Conservation (phyloP, 2,329 filamentous ascomycete genomes). For the Zymoseptoria tritici region DNA sequence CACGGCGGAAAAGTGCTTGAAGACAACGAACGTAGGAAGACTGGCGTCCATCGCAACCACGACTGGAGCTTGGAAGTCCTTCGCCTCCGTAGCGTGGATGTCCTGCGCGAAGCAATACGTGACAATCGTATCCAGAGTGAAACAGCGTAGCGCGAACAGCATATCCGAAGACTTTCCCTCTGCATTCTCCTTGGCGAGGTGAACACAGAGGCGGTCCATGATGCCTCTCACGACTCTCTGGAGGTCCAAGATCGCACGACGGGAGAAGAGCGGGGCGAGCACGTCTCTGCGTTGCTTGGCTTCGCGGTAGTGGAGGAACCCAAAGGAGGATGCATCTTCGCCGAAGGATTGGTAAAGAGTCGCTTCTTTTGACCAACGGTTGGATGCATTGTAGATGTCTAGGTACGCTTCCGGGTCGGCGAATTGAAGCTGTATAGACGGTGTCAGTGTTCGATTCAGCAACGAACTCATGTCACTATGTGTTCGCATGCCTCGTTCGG, state of each 20-base stretch:
- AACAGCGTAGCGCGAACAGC: constrained; percentile 30
- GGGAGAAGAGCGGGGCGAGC: constrained; percentile 36
- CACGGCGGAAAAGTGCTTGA: constrained; percentile 35
- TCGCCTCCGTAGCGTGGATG: constrained; percentile 33
- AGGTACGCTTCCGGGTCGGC: constrained; percentile 36
- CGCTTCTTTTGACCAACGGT: constrained; percentile 38
- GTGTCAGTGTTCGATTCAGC: background rate
- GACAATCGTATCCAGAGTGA: constrained; percentile 34
- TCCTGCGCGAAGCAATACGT: constrained; percentile 37
- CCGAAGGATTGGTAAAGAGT: constrained; percentile 36
- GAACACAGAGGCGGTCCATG: constrained; percentile 12
- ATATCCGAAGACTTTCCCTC: constrained; percentile 20
- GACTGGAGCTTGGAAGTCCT: constrained; percentile 37
- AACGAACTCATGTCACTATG: no score
- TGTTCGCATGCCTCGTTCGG: constrained; percentile 7
- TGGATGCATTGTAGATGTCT: constrained; percentile 37
- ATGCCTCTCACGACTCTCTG: constrained; percentile 34
- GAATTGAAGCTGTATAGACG: constrained; percentile 35
- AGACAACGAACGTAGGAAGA: constrained; percentile 29
- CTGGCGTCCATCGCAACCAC: constrained; percentile 36
- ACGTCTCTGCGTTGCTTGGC: constrained; percentile 38
- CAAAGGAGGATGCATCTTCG: constrained; percentile 38
- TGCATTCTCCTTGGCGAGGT: constrained; percentile 2
- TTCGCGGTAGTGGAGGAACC: constrained; percentile 33
- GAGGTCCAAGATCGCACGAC: constrained; percentile 30